Evolutionary conservation across 345 rosid genomes (phyloP).

Genomic region (Capsella bursapastoris): DNA sequence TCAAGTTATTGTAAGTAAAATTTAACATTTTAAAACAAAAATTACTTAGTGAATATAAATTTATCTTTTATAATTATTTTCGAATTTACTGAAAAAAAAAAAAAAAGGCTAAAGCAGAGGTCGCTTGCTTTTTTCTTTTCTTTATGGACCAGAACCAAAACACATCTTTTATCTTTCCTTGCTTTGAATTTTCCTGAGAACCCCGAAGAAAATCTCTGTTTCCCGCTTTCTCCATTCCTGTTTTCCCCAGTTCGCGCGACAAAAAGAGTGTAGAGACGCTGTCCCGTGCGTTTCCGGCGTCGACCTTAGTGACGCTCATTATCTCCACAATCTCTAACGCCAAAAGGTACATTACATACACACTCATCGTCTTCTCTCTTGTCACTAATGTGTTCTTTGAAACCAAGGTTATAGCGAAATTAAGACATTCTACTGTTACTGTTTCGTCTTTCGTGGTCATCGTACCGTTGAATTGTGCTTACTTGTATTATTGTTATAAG

Average conservation of each 20-base stretch:
- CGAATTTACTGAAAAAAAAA: not conserved
- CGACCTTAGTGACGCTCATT: not conserved
- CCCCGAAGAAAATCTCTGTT: not conserved
- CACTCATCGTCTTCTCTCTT: conserved; percentile 27
- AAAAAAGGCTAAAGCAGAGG: conserved; percentile 21
- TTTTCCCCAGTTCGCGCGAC: conserved; percentile 1
- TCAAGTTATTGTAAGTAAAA: not conserved
- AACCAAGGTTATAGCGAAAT: conserved; percentile 1
- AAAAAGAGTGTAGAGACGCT: not conserved
- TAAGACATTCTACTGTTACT: not conserved
- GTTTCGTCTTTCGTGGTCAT: not conserved
- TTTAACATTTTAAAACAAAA: not conserved
- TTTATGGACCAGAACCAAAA: conserved; percentile 28
- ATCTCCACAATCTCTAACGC: conserved; percentile 10
- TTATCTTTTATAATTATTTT: not conserved
- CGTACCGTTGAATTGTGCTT: not conserved
- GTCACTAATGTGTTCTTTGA: not conserved
- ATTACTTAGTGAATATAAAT: not conserved
- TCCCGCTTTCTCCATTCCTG: conserved; percentile 29
- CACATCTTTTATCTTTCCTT: not conserved
- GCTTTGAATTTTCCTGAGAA: conserved; percentile 23
- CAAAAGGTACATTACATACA: conserved; percentile 32
- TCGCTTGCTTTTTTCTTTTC: conserved; percentile 37
- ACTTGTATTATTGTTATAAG: not conserved
- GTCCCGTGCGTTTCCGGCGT: not conserved